These are phyloP conservation scores for Backusella circina DNA, from an alignment of 192 early-diverging fungal species.

Conservation along the genomic window DNA sequence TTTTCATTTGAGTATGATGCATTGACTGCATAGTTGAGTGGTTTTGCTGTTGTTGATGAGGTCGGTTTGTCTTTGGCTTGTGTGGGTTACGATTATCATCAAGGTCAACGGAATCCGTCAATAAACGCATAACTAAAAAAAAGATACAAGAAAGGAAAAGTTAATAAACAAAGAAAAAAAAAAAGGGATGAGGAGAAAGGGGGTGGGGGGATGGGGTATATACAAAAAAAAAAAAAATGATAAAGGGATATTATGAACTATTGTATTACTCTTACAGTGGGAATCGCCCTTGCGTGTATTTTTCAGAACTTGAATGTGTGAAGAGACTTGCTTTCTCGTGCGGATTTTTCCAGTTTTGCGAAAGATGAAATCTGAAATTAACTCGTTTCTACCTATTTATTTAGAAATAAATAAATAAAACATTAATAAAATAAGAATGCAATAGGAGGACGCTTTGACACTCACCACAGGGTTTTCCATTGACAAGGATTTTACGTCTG, in stretches of 20 bases:
- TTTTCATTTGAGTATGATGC: not conserved
- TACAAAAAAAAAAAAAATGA: not conserved
- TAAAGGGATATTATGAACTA: not conserved
- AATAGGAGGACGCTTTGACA: not conserved
- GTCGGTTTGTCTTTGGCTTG: slow-evolving; percentile 4
- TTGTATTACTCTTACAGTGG: slow-evolving; percentile 37
- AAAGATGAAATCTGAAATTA: slow-evolving; percentile 72
- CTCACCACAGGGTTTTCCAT: slow-evolving; percentile 49
- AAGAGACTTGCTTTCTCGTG: slow-evolving; percentile 76
- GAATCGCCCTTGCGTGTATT: slow-evolving; percentile 62
- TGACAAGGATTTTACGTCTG: slow-evolving; percentile 46
- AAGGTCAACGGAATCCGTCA: slow-evolving; percentile 41
- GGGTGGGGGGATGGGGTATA: not conserved
- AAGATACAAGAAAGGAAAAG: not conserved
- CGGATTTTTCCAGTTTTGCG: slow-evolving; percentile 61
- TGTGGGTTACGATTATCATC: slow-evolving; percentile 35
- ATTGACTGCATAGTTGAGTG: not conserved
- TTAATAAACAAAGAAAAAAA: slow-evolving; percentile 8
- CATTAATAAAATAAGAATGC: slow-evolving; percentile 26
- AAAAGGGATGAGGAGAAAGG: not conserved
- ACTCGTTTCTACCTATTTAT: slow-evolving; percentile 62
- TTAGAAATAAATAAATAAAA: slow-evolving; percentile 30
- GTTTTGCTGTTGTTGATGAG: not conserved
- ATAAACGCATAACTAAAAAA: slow-evolving; percentile 41
- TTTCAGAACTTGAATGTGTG: slow-evolving; percentile 76